A percentile compares a stretch with the other conserved stretches of the same genome.
These are phyloP conservation scores for Phytophthora gonapodyides DNA, from an alignment of 352 stramenopile genomes.

Conservation along the genomic window DNA sequence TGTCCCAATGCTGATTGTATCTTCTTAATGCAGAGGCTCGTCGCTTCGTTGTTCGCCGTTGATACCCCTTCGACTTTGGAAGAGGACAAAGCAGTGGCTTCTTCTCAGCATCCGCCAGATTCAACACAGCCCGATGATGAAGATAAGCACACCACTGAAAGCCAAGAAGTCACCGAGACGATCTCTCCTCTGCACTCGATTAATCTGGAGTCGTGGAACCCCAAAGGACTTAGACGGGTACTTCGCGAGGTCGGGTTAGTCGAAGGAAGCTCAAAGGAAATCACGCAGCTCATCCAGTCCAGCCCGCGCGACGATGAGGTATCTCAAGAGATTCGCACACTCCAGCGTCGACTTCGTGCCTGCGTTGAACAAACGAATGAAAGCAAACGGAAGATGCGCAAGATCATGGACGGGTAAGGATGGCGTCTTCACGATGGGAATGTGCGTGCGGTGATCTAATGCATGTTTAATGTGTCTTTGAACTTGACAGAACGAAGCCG, in stretches of 20 bases:
- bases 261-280: slow-evolving; percentile 36
- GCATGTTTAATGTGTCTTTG: slow-evolving; percentile 1
- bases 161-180: slow-evolving; percentile 5
- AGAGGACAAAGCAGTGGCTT: slow-evolving; percentile 3
- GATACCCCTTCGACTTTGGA: slow-evolving; percentile 10
- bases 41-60: slow-evolving; percentile 34
- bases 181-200: slow-evolving; percentile 13
- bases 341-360: slow-evolving; percentile 48
- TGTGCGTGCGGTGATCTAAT: slow-evolving; percentile 1
- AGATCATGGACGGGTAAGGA: slow-evolving; percentile 54
- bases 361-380: slow-evolving; percentile 62
- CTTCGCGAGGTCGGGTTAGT: slow-evolving; percentile 59
- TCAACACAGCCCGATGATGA: slow-evolving; percentile 25
- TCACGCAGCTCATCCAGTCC: slow-evolving; percentile 30
- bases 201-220: slow-evolving; percentile 32
- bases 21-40: slow-evolving; percentile 34
- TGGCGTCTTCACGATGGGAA: neutral
- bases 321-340: slow-evolving; percentile 60
- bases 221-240: slow-evolving; percentile 30
- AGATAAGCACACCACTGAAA: slow-evolving; percentile 19
- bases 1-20: neutral
- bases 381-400: slow-evolving; percentile 58
- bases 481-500: slow-evolving; percentile 55
- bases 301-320: slow-evolving; percentile 63
- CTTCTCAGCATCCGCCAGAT: slow-evolving; percentile 1